A percentile compares a stretch with the other conserved stretches of the same genome.
These are phyloP conservation scores for Rhytidiadelphus loreus DNA, from an alignment of 225 moss, liverwort and hornwort genomes.

Conservation along the genomic window DNA sequence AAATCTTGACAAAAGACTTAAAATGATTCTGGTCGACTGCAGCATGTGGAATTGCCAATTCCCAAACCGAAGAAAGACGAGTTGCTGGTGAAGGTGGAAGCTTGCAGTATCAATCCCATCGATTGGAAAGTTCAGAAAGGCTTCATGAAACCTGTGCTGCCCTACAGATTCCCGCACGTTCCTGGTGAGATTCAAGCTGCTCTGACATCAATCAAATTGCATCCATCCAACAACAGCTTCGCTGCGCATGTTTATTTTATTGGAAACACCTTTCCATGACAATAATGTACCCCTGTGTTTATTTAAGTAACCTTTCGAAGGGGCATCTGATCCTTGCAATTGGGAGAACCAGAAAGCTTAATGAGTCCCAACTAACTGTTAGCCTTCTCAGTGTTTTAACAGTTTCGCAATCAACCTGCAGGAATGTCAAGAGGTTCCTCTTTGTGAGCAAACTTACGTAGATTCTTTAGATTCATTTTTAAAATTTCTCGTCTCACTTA, in stretches of 20 bases:
- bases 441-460: not conserved
- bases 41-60: constrained; percentile 28
- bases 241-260: not conserved
- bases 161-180: constrained; percentile 22
- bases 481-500: not conserved
- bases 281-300: not conserved
- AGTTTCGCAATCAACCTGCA: not conserved
- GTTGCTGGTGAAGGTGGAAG: constrained; percentile 37
- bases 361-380: not conserved
- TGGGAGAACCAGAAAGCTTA: not conserved
- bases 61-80: constrained; percentile 23
- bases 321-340: not conserved
- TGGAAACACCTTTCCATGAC: not conserved
- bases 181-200: constrained; percentile 2
- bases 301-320: not conserved
- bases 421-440: not conserved
- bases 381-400: not conserved
- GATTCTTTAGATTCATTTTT: not conserved
- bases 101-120: constrained; percentile 27
- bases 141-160: constrained; percentile 22
- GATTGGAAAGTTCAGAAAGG: constrained; percentile 32
- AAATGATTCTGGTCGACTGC: not conserved
- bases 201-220: not conserved
- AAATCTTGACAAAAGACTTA: not conserved
- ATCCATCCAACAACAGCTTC: not conserved